These are phyloP conservation scores for Colletotrichum trifolii DNA, from an alignment of 2,329 filamentous ascomycete species.

Conservation along the genomic window DNA sequence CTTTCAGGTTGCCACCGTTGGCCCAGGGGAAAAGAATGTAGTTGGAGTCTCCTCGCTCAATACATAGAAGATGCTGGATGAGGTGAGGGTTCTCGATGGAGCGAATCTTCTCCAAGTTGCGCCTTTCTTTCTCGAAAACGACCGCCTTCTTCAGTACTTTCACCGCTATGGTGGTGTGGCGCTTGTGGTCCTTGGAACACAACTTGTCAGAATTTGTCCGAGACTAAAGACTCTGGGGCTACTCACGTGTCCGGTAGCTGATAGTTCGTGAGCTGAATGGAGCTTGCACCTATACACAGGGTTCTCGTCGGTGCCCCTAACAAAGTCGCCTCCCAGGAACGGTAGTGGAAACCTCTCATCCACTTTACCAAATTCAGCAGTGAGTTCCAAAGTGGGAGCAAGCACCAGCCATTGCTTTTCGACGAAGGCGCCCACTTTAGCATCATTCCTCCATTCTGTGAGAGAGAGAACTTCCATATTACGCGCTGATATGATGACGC, in stretches of 20 bases:
- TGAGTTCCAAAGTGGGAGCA: background rate
- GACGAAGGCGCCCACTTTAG: background rate
- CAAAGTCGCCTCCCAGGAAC: background rate
- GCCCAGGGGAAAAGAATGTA: slow-evolving; percentile 23
- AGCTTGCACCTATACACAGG: slow-evolving; percentile 3
- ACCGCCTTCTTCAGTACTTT: background rate
- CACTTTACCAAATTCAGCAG: background rate
- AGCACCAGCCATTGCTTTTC: slow-evolving; percentile 9
- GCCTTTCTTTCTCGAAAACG: background rate
- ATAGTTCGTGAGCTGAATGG: background rate
- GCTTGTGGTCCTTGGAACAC: background rate
- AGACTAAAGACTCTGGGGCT: no score
- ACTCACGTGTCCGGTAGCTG: background rate
- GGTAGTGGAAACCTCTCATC: background rate
- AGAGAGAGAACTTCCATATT: background rate
- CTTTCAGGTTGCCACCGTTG: slow-evolving; percentile 11
- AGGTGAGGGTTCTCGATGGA: slow-evolving; percentile 3
- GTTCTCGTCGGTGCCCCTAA: background rate
- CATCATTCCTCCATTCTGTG: background rate
- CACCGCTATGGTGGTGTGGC: background rate
- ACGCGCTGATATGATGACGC: background rate
- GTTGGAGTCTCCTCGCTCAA: background rate
- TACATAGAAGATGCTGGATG: background rate
- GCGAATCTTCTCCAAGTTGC: background rate
- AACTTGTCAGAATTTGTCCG: no score